Conservation (phyloP, 2,329 filamentous ascomycete species). For the Diaporthe citriasiana region DNA sequence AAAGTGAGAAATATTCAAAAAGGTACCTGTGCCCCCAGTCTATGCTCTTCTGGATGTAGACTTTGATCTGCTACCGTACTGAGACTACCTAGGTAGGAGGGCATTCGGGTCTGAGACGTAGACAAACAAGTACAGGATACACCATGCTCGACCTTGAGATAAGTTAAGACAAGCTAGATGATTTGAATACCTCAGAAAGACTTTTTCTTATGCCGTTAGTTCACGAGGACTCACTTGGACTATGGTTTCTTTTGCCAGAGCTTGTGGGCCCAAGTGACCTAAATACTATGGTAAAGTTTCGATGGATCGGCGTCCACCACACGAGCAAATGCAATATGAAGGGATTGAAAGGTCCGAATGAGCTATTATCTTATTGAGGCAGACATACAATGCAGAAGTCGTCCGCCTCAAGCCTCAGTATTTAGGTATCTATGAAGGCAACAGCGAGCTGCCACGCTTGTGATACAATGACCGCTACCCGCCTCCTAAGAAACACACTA, state of each 20-base stretch:
- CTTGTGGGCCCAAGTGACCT: background rate
- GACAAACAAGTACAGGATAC: background rate
- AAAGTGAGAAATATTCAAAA: no score
- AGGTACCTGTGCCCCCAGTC: no score
- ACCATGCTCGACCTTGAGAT: background rate
- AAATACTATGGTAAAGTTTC: slow-evolving; percentile 5
- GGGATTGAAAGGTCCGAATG: no score
- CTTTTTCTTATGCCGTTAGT: background rate
- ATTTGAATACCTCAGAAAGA: background rate
- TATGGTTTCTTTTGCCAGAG: slow-evolving; percentile 9
- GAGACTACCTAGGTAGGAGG: no score
- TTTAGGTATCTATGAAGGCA: background rate
- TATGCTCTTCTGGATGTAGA: no score
- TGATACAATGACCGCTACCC: background rate
- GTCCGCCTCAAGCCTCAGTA: no score
- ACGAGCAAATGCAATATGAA: background rate
- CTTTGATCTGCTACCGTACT: background rate
- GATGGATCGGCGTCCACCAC: background rate
- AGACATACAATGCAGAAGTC: no score
- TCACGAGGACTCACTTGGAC: background rate
- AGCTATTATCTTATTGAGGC: no score
- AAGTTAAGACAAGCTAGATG: background rate
- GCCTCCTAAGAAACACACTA: background rate
- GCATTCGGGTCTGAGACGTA: no score
- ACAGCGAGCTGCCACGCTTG: slow-evolving; percentile 4